A percentile compares a stretch with the other conserved stretches of the same genome.
phyloP scores from a whole-genome alignment of 2,329 filamentous ascomycete genomes.

The Didymella glomerata region DNA sequence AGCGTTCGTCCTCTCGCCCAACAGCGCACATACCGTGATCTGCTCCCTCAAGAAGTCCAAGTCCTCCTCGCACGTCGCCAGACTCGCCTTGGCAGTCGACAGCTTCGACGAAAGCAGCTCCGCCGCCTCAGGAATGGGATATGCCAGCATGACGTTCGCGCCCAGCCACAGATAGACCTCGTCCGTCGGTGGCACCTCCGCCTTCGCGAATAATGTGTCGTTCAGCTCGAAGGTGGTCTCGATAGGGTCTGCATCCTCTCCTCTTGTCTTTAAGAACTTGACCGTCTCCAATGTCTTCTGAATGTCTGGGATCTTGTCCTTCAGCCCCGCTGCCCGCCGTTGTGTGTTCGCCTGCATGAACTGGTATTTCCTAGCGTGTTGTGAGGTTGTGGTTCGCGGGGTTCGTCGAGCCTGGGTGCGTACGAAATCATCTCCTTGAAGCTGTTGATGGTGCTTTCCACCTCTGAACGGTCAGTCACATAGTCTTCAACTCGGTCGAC shows the following conservation, averaged over 20 bases:
- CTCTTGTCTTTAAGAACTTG: conserved; percentile 79
- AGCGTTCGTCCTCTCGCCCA: conserved; percentile 11
- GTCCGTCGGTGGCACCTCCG: conserved; percentile 79
- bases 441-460: conserved; percentile 80
- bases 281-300: conserved; percentile 95
- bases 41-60: conserved; percentile 94
- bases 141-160: conserved; percentile 97
- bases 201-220: conserved; percentile 92
- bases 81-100: conserved; percentile 77
- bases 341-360: conserved; percentile 98
- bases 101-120: conserved; percentile 79
- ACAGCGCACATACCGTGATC: conserved; percentile 75
- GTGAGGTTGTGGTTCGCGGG: conserved; percentile 22
- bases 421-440: conserved; percentile 96
- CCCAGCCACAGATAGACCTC: conserved; percentile 99
- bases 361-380: conserved; percentile 84
- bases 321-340: conserved; percentile 79
- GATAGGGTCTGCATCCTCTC: conserved; percentile 74
- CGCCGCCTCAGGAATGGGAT: conserved; percentile 88
- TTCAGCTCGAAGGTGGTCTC: conserved; percentile 96
- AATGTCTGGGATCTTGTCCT: conserved; percentile 97
- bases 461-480: conserved; percentile 78
- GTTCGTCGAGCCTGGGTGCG: conserved; percentile 27
- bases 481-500: conserved; percentile 91
- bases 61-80: conserved; percentile 94